phyloP scores from a whole-genome alignment of 805 yeast species.

The Ogataea glucozyma region DNA sequence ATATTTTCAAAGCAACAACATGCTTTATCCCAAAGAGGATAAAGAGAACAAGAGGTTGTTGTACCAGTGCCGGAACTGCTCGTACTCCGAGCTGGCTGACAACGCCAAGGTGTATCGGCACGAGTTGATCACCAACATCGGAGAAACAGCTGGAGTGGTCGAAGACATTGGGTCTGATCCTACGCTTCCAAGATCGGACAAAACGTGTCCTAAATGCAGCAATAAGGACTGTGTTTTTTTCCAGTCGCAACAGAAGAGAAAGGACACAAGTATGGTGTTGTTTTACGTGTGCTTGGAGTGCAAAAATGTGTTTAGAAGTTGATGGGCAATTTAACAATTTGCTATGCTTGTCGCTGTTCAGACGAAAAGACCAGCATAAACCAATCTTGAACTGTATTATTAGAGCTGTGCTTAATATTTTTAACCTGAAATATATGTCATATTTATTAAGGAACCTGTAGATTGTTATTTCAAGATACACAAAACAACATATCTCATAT shows the following conservation, averaged over 20 bases:
- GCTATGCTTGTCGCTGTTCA: too few relatives aligned
- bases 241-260: slow-evolving; percentile 93
- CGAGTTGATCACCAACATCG: slow-evolving; percentile 87
- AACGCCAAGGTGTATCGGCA: slow-evolving; percentile 87
- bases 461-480: too few relatives aligned
- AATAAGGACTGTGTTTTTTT: slow-evolving; percentile 92
- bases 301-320: slow-evolving; percentile 63
- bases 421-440: not conserved
- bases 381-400: slow-evolving; percentile 1
- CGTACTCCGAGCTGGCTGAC: slow-evolving; percentile 89
- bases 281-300: slow-evolving; percentile 91
- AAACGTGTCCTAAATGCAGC: slow-evolving; percentile 88
- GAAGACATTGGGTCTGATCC: slow-evolving; percentile 96
- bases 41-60: slow-evolving; percentile 72
- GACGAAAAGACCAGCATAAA: not conserved
- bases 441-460: not conserved
- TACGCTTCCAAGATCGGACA: slow-evolving; percentile 94
- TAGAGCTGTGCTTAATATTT: slow-evolving; percentile 5
- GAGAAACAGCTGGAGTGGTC: slow-evolving; percentile 96
- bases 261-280: slow-evolving; percentile 92
- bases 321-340: too few relatives aligned
- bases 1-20: slow-evolving; percentile 94
- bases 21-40: slow-evolving; percentile 97
- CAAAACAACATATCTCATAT: too few relatives aligned
- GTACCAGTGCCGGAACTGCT: slow-evolving; percentile 93